A percentile compares a stretch with the other conserved stretches of the same genome.
These are phyloP conservation scores for Trypanosoma scelopori DNA, from an alignment of 208 protist species.

Conservation along the genomic window DNA sequence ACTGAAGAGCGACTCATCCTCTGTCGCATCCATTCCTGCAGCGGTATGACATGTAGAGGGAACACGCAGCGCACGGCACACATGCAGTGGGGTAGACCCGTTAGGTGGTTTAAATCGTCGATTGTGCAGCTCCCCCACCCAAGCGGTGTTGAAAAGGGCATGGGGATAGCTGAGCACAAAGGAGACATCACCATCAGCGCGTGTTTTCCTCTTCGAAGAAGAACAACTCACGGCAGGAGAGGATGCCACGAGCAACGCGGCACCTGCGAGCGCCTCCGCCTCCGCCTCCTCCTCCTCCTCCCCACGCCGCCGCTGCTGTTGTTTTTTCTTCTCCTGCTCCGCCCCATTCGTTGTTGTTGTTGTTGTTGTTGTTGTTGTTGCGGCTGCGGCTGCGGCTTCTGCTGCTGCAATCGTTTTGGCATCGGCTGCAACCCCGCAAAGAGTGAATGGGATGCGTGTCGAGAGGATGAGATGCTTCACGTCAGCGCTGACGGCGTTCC, in stretches of 20 bases:
- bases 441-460: background rate
- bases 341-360: too few species aligned
- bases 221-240: constrained; percentile 1
- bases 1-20: constrained; percentile 4
- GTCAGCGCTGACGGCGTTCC: background rate
- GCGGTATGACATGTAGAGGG: background rate
- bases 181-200: background rate
- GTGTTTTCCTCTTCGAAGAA: constrained; percentile 1
- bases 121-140: constrained; percentile 7
- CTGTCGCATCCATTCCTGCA: background rate
- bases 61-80: constrained; percentile 13
- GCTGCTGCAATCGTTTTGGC: background rate
- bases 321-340: too few species aligned
- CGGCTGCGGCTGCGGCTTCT: too few species aligned
- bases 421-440: background rate
- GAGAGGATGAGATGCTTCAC: constrained; percentile 3
- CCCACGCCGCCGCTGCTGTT: too few species aligned
- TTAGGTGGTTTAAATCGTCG: background rate
- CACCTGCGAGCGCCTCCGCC: background rate
- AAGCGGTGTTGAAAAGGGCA: constrained; percentile 22
- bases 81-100: background rate
- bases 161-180: constrained; percentile 13
- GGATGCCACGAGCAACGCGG: constrained; percentile 7
- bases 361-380: too few species aligned
- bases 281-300: background rate